Evolutionary conservation across 805 yeast species (phyloP).

Genomic region (Saccharomycopsis sp.): DNA sequence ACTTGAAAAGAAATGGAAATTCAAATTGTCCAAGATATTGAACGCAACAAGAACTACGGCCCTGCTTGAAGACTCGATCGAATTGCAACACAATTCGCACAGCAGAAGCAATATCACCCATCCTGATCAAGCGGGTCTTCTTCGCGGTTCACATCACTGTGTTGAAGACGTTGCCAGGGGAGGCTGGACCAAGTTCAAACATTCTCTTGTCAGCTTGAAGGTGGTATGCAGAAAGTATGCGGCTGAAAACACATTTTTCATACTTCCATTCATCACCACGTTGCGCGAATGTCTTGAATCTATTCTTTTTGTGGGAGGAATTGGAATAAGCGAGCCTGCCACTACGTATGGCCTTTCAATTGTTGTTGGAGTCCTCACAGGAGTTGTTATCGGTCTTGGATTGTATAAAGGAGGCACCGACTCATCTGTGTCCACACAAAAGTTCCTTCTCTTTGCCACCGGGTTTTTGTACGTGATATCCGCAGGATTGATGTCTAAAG

Average conservation of each 20-base stretch:
- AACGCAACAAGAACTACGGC: conserved; percentile 22
- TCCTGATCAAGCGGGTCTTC: too few relatives aligned
- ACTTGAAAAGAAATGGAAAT: conserved; percentile 75
- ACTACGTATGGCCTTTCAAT: conserved; percentile 61
- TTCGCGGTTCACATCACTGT: background rate
- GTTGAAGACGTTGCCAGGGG: background rate
- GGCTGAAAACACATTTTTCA: conserved; percentile 61
- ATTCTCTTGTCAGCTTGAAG: conserved; percentile 10
- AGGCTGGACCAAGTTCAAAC: background rate
- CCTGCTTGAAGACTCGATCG: conserved; percentile 19
- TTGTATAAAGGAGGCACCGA: conserved; percentile 70
- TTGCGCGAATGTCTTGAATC: conserved; percentile 89
- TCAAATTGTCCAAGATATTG: conserved; percentile 44
- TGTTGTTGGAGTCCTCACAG: conserved; percentile 49
- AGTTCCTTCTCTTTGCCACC: conserved; percentile 67
- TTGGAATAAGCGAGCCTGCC: conserved; percentile 66
- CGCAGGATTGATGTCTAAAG: conserved; percentile 79
- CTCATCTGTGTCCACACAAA: conserved; percentile 57
- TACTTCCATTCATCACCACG: conserved; percentile 80
- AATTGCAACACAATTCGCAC: conserved; percentile 22
- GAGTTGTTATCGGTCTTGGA: conserved; percentile 55
- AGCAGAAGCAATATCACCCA: background rate
- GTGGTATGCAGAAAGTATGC: conserved; percentile 32
- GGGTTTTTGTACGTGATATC: conserved; percentile 79
- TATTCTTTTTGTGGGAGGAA: conserved; percentile 85